Conservation (phyloP, 108 stramenopile genomes). For the Pseudonitzschia pungens region DNA sequence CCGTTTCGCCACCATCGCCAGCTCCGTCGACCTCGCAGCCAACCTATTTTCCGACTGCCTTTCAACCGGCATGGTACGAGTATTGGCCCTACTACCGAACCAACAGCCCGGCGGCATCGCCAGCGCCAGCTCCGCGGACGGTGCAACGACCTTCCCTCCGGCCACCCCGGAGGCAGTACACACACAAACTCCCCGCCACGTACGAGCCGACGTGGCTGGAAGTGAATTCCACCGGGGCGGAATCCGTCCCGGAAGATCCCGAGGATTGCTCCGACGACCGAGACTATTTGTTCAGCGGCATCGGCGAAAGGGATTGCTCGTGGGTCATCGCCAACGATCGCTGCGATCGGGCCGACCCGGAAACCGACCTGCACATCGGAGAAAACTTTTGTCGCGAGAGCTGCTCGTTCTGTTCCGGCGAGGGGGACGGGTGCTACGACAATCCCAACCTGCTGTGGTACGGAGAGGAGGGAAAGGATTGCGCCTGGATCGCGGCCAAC, state of each 20-base stretch:
- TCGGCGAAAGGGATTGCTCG: not conserved
- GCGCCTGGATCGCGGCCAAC: not conserved
- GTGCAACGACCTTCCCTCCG: no score
- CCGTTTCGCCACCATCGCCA: no score
- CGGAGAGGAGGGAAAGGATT: not conserved
- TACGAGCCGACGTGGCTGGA: not conserved
- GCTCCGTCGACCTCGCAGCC: no score
- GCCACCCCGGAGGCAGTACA: no score
- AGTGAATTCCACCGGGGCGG: not conserved
- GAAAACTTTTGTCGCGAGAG: not conserved
- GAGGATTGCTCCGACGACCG: not conserved
- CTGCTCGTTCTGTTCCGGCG: not conserved
- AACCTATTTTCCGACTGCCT: no score
- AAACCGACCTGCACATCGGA: not conserved
- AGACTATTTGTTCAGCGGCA: not conserved
- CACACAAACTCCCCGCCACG: not conserved
- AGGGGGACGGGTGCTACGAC: not conserved
- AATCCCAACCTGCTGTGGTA: not conserved
- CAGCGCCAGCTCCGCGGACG: no score
- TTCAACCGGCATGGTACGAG: no score
- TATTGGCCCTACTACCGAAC: no score
- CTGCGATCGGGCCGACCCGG: not conserved
- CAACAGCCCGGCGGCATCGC: no score
- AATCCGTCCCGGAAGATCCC: not conserved
- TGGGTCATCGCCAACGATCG: no score